Evolutionary conservation across 2,329 filamentous ascomycete genomes (phyloP).

Genomic region (Fusarium sp.): DNA sequence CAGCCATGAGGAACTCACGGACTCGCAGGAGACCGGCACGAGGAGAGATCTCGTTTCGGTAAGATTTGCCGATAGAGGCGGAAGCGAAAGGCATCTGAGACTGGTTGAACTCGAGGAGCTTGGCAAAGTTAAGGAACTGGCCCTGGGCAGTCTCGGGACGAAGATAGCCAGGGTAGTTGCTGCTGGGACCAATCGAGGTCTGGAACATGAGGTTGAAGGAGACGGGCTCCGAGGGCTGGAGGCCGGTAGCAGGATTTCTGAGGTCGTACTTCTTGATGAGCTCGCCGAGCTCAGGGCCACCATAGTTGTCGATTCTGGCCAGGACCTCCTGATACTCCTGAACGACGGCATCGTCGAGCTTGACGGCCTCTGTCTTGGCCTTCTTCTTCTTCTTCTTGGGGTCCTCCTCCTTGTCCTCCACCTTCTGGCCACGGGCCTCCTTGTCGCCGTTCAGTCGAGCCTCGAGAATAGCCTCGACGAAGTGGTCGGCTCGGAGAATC

Average conservation of each 20-base stretch:
- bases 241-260: constrained; percentile 85
- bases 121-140: constrained; percentile 97
- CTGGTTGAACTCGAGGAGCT: constrained; percentile 96
- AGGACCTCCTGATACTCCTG: constrained; percentile 92
- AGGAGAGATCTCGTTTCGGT: constrained; percentile 97
- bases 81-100: constrained; percentile 96
- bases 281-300: constrained; percentile 84
- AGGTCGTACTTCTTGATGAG: constrained; percentile 94
- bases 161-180: constrained; percentile 86
- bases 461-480: constrained; percentile 95
- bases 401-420: constrained; percentile 80
- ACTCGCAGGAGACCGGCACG: constrained; percentile 91
- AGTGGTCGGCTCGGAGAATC: constrained; percentile 94
- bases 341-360: constrained; percentile 87
- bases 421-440: constrained; percentile 86
- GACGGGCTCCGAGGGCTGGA: constrained; percentile 82
- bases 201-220: constrained; percentile 99
- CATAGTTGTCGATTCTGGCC: constrained; percentile 95
- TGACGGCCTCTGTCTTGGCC: constrained; percentile 82
- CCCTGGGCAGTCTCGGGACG: constrained; percentile 97
- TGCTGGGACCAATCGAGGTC: constrained; percentile 92
- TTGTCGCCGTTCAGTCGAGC: constrained; percentile 89
- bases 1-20: constrained; percentile 97
- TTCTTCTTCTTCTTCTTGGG: constrained; percentile 89
- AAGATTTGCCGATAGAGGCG: constrained; percentile 96